phyloP scores from a whole-genome alignment of 2,329 filamentous ascomycete genomes.

The Fusarium sacchari region DNA sequence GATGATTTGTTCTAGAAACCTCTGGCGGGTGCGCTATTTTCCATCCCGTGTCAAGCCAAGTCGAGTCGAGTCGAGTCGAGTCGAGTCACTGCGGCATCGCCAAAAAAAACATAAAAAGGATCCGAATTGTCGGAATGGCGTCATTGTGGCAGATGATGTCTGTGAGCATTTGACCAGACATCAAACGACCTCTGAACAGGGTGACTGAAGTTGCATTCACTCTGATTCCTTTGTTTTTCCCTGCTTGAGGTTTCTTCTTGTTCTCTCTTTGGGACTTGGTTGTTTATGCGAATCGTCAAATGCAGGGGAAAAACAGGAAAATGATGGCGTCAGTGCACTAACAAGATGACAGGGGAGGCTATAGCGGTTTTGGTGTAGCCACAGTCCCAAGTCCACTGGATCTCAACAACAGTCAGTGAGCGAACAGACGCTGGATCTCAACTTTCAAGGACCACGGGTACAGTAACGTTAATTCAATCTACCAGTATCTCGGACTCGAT shows the following conservation, averaged over 20 bases:
- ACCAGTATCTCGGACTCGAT: background rate
- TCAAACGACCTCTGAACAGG: background rate
- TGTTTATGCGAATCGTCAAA: slow-evolving; percentile 4
- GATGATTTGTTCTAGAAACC: slow-evolving; percentile 7
- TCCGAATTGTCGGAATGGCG: slow-evolving; percentile 10
- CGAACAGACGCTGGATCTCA: background rate
- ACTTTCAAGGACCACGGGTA: background rate
- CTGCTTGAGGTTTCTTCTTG: slow-evolving; percentile 1
- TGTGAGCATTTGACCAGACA: background rate
- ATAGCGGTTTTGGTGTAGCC: slow-evolving; percentile 1
- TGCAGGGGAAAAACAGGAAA: slow-evolving; percentile 27
- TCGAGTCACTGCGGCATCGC: background rate
- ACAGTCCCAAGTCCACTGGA: background rate
- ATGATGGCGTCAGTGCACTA: slow-evolving; percentile 26
- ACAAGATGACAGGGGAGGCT: slow-evolving; percentile 8
- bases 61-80: background rate
- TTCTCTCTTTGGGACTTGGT: background rate
- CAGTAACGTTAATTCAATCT: slow-evolving; percentile 6
- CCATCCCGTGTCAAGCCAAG: background rate
- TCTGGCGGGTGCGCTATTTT: slow-evolving; percentile 1
- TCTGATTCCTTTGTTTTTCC: background rate
- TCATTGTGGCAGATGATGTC: slow-evolving; percentile 13
- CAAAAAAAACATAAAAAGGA: background rate
- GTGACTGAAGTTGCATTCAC: background rate
- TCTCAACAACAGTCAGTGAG: background rate